Evolutionary conservation across 192 early-diverging fungal genomes (phyloP).

Genomic region (Backusella psychrophila): DNA sequence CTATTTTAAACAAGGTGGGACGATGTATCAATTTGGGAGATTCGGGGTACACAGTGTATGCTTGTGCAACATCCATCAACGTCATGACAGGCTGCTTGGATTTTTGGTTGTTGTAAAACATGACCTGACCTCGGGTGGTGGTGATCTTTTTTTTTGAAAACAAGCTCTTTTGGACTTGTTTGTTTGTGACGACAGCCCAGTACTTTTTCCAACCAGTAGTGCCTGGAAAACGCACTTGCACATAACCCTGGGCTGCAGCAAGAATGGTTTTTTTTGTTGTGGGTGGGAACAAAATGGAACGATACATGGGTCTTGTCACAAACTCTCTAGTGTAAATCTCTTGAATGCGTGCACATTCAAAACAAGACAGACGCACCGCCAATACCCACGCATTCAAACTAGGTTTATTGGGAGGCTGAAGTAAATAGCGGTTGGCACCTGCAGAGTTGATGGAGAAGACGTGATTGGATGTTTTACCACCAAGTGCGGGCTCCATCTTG

Average conservation of each 20-base stretch:
- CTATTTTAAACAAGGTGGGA: slow-evolving; percentile 37
- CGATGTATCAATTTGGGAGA: slow-evolving; percentile 41
- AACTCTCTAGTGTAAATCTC: slow-evolving; percentile 70
- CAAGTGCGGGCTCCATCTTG: slow-evolving; percentile 55
- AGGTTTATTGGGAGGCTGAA: slow-evolving; percentile 53
- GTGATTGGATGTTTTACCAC: slow-evolving; percentile 38
- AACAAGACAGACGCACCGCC: slow-evolving; percentile 70
- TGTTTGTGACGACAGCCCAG: slow-evolving; percentile 45
- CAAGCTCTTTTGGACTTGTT: slow-evolving; percentile 34
- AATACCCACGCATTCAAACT: slow-evolving; percentile 58
- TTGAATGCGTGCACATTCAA: slow-evolving; percentile 71
- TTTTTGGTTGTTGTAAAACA: slow-evolving; percentile 50
- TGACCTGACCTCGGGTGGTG: slow-evolving; percentile 43
- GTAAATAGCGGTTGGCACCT: slow-evolving; percentile 67
- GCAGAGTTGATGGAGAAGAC: slow-evolving; percentile 67
- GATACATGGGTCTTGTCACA: slow-evolving; percentile 40
- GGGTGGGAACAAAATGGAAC: background rate
- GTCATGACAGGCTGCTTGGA: slow-evolving; percentile 51
- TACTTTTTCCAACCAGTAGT: slow-evolving; percentile 42
- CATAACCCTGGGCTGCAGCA: slow-evolving; percentile 30
- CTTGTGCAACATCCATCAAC: slow-evolving; percentile 49
- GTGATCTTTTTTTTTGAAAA: slow-evolving; percentile 37
- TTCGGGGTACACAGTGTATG: slow-evolving; percentile 56
- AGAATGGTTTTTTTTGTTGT: background rate
- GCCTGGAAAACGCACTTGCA: slow-evolving; percentile 53